Conservation (phyloP, 192 early-diverging fungal species). For the Backusella liffmaniae region DNA sequence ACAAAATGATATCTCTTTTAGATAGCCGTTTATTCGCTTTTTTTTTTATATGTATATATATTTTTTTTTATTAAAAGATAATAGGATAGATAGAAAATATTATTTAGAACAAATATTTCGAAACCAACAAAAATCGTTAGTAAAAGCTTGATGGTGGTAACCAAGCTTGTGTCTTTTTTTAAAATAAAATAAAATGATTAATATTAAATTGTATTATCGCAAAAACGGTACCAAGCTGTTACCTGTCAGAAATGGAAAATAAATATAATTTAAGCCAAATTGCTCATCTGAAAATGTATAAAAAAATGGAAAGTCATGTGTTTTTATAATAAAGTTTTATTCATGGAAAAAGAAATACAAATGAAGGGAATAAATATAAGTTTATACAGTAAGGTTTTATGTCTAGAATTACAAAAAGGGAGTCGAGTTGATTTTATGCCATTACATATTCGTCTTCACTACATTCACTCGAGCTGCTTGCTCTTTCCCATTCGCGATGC, state of each 20-base stretch:
- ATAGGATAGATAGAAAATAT: no score
- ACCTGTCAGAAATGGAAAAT: background rate
- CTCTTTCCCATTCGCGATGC: constrained; percentile 33
- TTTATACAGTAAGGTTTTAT: background rate
- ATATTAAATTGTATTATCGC: background rate
- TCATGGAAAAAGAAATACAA: background rate
- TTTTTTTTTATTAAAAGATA: no score
- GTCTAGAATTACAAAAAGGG: background rate
- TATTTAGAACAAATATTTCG: no score
- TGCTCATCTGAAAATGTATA: background rate
- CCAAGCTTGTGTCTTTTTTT: background rate
- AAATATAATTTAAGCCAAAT: no score
- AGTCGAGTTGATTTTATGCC: background rate
- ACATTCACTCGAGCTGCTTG: constrained; percentile 1
- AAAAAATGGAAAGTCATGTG: background rate
- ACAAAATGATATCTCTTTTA: no score
- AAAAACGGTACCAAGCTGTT: background rate
- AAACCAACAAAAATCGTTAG: no score
- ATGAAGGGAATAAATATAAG: background rate
- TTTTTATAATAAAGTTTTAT: background rate
- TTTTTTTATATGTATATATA: no score
- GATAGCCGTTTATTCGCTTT: no score
- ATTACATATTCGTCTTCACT: constrained; percentile 9
- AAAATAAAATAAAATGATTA: background rate
- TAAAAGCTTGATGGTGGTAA: no score